Evolutionary conservation across 208 protist species (phyloP), one percentile per base, ranked within the genome.

Genomic region (Crithidia acanthocephali): DNA sequence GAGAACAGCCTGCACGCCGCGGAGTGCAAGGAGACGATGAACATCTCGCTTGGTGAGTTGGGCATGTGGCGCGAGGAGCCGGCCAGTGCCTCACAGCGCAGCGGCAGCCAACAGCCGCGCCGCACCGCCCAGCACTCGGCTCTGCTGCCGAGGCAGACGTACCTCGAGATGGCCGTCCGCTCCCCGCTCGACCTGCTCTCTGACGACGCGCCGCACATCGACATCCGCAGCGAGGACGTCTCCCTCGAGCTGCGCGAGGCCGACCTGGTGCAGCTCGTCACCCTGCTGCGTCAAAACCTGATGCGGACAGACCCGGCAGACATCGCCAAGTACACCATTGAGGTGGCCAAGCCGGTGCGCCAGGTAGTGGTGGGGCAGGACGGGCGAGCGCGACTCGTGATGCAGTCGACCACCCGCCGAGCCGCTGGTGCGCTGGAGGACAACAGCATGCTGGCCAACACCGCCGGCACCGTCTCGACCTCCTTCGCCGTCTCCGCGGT

Each of bases 31-130:
- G 75, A 91, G 73, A 69, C 79, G 23, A 91, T 83, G 79, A 85
- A 77, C 57, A 81, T 95, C 30, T 89, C 86, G 0, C 79, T 95
- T 44, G 72, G 75, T 32, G 83, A 88, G 65, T 80, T 95, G 42
- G 79, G 70, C n/a, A 67, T 94, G 47, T 76, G 83, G 57, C 77
- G 76, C 8, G 71, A 78, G 32, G 61, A 28, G 37, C 61, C 48
- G 18, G 35, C 48, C 30, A 22, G 42, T 2, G 10, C 52, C 27
- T 6, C 16, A 48, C 44, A 47, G 18, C 20, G 25, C 32, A 53
- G 51, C 44, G 62, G 22, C 2, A 55, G 40, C 7, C 11, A 23
- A 2, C 28, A 23, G 48, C 61, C 10, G 30, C 47, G 28, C 4
- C 33, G 35, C 56, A 68, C 55, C 48, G 48, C n/a, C 18, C 13